Percentiles rank a stretch among this genome's conserved stretches.
phyloP scores from a whole-genome alignment of 441 rosid species.

The Syzygium syzygioides region DNA sequence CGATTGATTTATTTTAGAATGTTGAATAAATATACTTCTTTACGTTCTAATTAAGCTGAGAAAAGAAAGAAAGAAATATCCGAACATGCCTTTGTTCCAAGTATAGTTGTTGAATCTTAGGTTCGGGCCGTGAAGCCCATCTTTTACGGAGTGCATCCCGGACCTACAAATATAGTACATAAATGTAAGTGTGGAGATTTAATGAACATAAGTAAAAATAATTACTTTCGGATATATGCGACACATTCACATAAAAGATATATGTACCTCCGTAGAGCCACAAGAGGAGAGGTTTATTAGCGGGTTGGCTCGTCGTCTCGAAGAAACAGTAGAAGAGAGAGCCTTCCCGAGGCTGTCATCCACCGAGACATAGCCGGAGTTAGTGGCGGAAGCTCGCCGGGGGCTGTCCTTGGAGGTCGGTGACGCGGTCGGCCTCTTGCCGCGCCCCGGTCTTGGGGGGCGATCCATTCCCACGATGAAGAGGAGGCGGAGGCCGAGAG shows the following conservation, averaged over 20 bases:
- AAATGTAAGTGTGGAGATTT: background rate
- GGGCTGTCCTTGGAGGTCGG: constrained; percentile 15
- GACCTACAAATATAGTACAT: constrained; percentile 14
- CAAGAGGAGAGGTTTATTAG: constrained; percentile 23
- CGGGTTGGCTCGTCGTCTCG: constrained; percentile 9
- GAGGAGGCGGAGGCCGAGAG: background rate
- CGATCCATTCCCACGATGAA: background rate
- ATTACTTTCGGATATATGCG: background rate
- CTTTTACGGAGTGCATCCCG: constrained; percentile 21
- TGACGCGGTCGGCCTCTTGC: constrained; percentile 6
- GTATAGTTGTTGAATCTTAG: constrained; percentile 8
- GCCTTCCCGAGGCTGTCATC: constrained; percentile 11
- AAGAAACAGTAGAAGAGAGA: constrained; percentile 21
- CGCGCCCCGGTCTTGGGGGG: background rate
- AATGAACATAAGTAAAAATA: background rate
- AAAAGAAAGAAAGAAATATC: background rate
- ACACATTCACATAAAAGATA: too few species aligned
- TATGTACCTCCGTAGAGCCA: constrained; percentile 26
- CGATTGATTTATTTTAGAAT: background rate
- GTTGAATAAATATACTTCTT: background rate
- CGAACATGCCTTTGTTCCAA: constrained; percentile 15
- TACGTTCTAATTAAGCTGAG: background rate
- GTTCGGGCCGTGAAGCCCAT: background rate
- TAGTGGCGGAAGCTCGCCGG: constrained; percentile 19
- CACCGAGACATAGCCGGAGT: constrained; percentile 23